Conservation (phyloP, 2,329 filamentous ascomycete species). For the Fusarium sp. region DNA sequence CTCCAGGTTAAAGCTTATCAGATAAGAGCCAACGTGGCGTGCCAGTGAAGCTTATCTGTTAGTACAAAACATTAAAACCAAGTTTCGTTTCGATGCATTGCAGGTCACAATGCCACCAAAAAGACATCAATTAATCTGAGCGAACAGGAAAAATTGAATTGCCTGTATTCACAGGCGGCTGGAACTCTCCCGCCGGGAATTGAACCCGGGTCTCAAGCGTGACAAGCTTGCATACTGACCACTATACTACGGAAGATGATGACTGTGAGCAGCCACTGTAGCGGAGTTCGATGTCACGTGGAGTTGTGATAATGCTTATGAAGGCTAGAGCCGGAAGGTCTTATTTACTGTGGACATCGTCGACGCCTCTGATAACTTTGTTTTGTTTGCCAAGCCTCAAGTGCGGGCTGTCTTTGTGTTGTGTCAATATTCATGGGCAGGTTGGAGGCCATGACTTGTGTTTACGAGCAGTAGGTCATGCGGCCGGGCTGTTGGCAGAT, state of each 20-base stretch:
- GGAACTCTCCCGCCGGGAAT: constrained; percentile 27
- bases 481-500: neutral
- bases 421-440: neutral
- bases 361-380: neutral
- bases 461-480: neutral
- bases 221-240: constrained; percentile 30
- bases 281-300: constrained; percentile 12
- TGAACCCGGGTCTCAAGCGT: constrained; percentile 27
- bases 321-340: rapidly evolving
- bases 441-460: neutral
- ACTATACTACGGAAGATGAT: constrained; percentile 31
- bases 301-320: rapidly evolving
- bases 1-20: neutral
- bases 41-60: neutral
- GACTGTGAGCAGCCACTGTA: constrained; percentile 19
- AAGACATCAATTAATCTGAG: rapidly evolving
- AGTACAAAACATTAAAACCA: neutral
- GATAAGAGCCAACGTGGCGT: neutral
- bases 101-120: neutral
- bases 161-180: neutral
- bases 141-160: rapidly evolving
- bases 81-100: rapidly evolving
- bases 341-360: neutral
- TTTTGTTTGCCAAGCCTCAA: neutral
- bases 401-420: too few species aligned